Evolutionary conservation across 1,284 basidiomycete genomes (phyloP), one percentile per base, ranked within the genome.

Genomic region (Sporisorium exsertum): DNA sequence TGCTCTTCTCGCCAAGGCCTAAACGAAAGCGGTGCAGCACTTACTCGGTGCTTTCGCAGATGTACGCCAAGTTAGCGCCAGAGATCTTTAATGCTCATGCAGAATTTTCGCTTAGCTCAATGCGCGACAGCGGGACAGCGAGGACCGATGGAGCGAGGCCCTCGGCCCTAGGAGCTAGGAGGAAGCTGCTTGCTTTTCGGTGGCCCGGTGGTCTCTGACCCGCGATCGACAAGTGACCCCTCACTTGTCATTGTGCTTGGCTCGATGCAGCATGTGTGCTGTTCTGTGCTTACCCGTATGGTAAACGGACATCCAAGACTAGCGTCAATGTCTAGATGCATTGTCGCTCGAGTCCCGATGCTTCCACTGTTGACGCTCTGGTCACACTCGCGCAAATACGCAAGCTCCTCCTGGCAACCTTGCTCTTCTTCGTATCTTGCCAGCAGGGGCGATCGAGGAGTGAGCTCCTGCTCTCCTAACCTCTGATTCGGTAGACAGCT

Each of bases 221-320:
- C 37, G 12, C 8, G 18, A 40, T 40, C 37, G 18, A 40, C 37
- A 40, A 5, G 12, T 16, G 37, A 40, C 37, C 4, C 18, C 16
- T n/a, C 12, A 18, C 18, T 40, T 40, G 37, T 40, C 37, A 40
- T 40, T 40, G 37, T 40, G 37, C 37, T 40, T 40, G 37, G 37
- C 18, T 40, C 2, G 45, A 22, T 46, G 45, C 45, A 46, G 22
- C 45, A 24, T 46, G 45, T 27, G 22, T n/a, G n/a, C n/a, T n/a
- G n/a, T n/a, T n/a, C 33, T 35, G 13, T 35, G 33, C 33, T 35
- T 5, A 3, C 6, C 33, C 12, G 12, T 35, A 13, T 16, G 4
- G 37, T 40, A n/a, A 46, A n/a, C 45, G 45, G 45, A 46, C 6
- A 15, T 46, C 45, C 45, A 46, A 6, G 45, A 46, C 45, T 46